Evolutionary conservation across 2,329 filamentous ascomycete species (phyloP), one percentile per base, ranked within the genome.

Genomic region (Beauveria caledonica): DNA sequence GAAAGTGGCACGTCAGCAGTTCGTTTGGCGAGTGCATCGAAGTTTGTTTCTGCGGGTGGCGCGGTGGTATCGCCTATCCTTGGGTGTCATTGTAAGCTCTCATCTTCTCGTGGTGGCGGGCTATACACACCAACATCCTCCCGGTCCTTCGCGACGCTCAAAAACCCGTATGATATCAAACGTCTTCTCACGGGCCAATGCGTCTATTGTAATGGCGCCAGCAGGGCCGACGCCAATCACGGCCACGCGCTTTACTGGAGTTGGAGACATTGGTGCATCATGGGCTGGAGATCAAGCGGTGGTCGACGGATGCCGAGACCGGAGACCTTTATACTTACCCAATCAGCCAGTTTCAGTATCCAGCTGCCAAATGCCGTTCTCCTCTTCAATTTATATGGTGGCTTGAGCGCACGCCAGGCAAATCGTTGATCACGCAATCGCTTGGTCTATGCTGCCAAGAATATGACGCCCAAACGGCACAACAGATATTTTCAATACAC

Each of bases 1-100:
- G 72, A 29, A 0, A 82, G 52, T 2, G 81, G 76, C 5, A 71
- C 66, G 66, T 85, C 82, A 33, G 80, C 80, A 70, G 27, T 51
- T 1, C 49, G 29, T 15, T 23, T 51, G 7, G 49, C 49, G 49
- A 51, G 49, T 3, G n/a, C 49, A 36, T 51, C 49, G 1, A 51
- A 15, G 49, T 51, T 51, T 23, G 49, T 36, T 10, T 51, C 49
- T 36, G 49, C 49, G 10, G 49, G 49, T 11, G 49, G 49, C 11
- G 29, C 17, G 1, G 49, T 15, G 3, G 27, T 36, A 9, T 51
- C 49, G 9, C 49, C 49, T 51, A 51, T 51, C 49, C 49, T 51
- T 11, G 49, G 7, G 27, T 39, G 17, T 10, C 27, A 19, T 17
- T 15, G 29, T 51, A 21, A 51, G 49, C 27, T 6, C 21, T 8